A percentile compares a stretch with the other conserved stretches of the same genome.
phyloP scores from a whole-genome alignment of 2,329 filamentous ascomycete genomes.

The Aspergillus pseudoglaucus region DNA sequence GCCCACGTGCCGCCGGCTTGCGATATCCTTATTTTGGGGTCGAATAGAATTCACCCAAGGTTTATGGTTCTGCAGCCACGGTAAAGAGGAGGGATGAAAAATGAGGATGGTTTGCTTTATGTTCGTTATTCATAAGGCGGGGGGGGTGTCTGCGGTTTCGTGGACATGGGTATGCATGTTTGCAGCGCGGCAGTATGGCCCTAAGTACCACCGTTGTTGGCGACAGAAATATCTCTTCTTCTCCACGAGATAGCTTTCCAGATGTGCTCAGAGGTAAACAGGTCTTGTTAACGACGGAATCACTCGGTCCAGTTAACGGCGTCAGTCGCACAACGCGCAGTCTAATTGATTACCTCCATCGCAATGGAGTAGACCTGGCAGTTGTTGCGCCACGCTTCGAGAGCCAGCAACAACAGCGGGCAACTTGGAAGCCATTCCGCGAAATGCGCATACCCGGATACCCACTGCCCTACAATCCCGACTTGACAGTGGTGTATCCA shows the following conservation, averaged over 20 bases:
- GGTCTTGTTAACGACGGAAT: conserved; percentile 63
- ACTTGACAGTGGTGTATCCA: conserved; percentile 63
- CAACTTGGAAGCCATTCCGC: conserved; percentile 23
- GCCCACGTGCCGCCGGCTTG: conserved; percentile 6
- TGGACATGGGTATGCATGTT: neutral
- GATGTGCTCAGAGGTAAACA: conserved; percentile 51
- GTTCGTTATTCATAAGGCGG: neutral
- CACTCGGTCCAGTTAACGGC: conserved; percentile 67
- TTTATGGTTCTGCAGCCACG: too few species aligned
- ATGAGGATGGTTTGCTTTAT: neutral
- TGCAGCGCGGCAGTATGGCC: neutral
- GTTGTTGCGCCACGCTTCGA: conserved; percentile 57
- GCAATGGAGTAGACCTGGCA: conserved; percentile 58
- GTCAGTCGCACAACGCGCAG: conserved; percentile 64
- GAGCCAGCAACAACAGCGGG: conserved; percentile 39
- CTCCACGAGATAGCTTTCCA: conserved; percentile 30
- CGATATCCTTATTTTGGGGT: neutral
- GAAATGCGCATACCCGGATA: conserved; percentile 60
- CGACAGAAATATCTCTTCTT: too few species aligned
- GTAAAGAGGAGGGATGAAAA: too few species aligned
- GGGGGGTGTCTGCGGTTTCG: neutral
- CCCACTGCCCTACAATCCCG: conserved; percentile 64
- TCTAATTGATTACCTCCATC: conserved; percentile 60
- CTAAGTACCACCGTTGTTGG: neutral
- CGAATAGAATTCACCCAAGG: neutral